Evolutionary conservation across 2,329 filamentous ascomycete species (phyloP), one percentile per base, ranked within the genome.

Genomic region (Bipolaris sorokiniana): DNA sequence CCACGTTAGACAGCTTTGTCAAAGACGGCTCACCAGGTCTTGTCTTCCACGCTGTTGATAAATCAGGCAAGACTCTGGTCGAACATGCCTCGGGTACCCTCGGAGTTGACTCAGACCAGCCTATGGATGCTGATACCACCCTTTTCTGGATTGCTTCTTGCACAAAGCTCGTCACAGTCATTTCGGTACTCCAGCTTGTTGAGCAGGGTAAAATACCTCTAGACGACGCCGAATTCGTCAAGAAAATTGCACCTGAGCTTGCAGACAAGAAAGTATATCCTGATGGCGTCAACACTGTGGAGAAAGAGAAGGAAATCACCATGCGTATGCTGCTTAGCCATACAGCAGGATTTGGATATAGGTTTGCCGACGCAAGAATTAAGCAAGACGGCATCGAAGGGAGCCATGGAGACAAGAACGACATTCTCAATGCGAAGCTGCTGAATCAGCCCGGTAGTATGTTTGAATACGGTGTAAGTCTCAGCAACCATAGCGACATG

Each of bases 401-500:
- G 2, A 15, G 18, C 11, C 23, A 51, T 31, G 54, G 54, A 33
- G 36, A 83, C 5, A 66, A 81, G 15, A 77, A 79, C 31, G 86
- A 85, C 22, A 76, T 88, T 41, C 65, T 81, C 34, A 68, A 75
- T 11, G 70, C 74, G 54, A 84, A 87, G 0, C 71, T 90, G 15
- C 70, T 89, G 1, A 86, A 87, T 61, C 86, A 90, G 61, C 88
- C 88, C 0, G 87, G 87, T 0, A 80, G 82, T 22, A 77, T 77
- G 3, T 90, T 85, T 84, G 80, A 85, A 54, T 89, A 90, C 42
- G 75, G 75, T 1, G 74, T 78, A 65, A 57, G 70, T 49, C 18
- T 16, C 1, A 11, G 15, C 13, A 26, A 42, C 16, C 5, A 20
- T 16, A 4, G 33, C 11, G 11, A 50, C 63, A 28, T 10, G 3